A percentile compares a stretch with the other conserved stretches of the same genome.
Conservation (phyloP, 2,329 filamentous ascomycete species). For the Ophiostoma pallidulum region DNA sequence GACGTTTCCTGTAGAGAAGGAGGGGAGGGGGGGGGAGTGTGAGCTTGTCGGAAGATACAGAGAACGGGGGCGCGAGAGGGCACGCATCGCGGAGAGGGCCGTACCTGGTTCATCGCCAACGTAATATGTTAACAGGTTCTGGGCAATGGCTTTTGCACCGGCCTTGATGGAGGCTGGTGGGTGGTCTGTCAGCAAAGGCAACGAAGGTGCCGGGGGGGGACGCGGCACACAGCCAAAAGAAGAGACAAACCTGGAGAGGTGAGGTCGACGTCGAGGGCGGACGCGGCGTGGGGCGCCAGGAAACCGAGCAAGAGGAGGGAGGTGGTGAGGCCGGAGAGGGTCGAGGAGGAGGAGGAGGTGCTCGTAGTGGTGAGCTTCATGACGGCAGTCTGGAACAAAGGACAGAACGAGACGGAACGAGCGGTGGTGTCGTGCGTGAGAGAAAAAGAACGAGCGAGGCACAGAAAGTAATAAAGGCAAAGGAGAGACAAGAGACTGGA, state of each 20-base stretch:
- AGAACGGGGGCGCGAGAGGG: no score
- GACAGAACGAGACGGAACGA: background rate
- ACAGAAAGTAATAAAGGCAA: background rate
- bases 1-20: slow-evolving; percentile 29
- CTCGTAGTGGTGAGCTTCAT: slow-evolving; percentile 12
- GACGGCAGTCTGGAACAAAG: background rate
- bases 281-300: background rate
- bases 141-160: slow-evolving; percentile 35
- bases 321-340: background rate
- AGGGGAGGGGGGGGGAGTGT: background rate
- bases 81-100: background rate
- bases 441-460: background rate
- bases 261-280: slow-evolving; percentile 15
- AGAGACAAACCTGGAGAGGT: slow-evolving; percentile 7
- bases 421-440: no score
- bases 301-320: no score
- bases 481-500: background rate
- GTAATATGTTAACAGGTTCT: slow-evolving; percentile 42
- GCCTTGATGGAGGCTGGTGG: slow-evolving; percentile 34
- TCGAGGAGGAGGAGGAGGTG: no score
- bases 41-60: no score
- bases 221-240: background rate
- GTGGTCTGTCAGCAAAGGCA: background rate
- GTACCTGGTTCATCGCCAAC: slow-evolving; percentile 32
- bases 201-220: background rate